Base-by-base conservation (phyloP, 2,329 filamentous ascomycete species). In the Sporothrix phasma region DNA sequence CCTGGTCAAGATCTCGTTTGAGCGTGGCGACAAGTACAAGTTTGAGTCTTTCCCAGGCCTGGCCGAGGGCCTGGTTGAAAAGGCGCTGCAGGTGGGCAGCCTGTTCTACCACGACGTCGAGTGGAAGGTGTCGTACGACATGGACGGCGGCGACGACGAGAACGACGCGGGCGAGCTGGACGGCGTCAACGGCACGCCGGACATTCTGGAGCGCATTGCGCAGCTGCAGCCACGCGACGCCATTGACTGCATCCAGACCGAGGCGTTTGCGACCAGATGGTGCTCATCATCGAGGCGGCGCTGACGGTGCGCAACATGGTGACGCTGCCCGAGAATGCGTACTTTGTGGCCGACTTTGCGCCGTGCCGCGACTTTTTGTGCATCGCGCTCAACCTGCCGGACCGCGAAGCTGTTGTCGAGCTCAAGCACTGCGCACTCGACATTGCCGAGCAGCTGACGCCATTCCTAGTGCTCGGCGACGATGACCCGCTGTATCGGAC, bases 241-340 rank as follows among this genome's bases (percentile, higher is more conserved):
- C 17, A 79, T 86, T 2, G 86, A 89, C 67, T 84, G 90, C 70
- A 80, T 97, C 29, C 84, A 92, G 67, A 84, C 90, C 0, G 84
- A 85, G 34, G 81, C 86, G 5, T 90, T 89, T 68, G 81, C 84
- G 86, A 92, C 67, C 79, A 83, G 47, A 80, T 97, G 66, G 83
- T 89, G 13, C 84, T 90, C 68, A 82, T 96, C 67, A 93, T 88
- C 26, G 92, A 97, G 74, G 92, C 94, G 2, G 87, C 88, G 22
- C 79, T 97, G 54, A 92, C 96, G 19, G 80, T 97, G 49, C 86
- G 94, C 61, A 99, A 99, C 74, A 97, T 99, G 92, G 88, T 92
- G n/a, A 89, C 95, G 75, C 79, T 97, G 22, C 84, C 87, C 24
- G 92, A 96, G 67, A 99, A 99, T 72, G 93, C 93, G 0, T 77